Evolutionary conservation across 2,329 filamentous ascomycete genomes (phyloP), one percentile per base, ranked within the genome.

Genomic region (Pseudogymnoascus verrucosus): DNA sequence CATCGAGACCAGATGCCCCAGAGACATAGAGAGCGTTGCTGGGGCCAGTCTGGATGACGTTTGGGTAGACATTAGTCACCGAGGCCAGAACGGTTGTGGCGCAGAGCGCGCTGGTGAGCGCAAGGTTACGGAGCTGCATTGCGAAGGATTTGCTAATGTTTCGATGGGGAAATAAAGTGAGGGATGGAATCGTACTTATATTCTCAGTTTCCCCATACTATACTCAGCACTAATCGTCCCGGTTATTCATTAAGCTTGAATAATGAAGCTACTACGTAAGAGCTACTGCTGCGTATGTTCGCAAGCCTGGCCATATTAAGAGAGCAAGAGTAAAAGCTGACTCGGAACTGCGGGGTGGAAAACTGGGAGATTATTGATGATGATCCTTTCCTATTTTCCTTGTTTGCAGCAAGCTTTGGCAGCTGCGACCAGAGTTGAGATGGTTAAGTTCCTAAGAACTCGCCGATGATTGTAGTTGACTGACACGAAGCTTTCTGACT

Each of bases 1-100:
- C 64, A 34, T 70, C 69, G 6, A 69, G 37, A n/a, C 37, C 40
- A 21, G 28, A 23, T 2, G 10, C 23, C 4, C 28, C 47, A 36
- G 61, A 62, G 10, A 62, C 7, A 14, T 28, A 51, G n/a, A 23
- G 42, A 19, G 61, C 61, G 1, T 8, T 21, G 40, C 61, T 62
- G 7, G 39, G 37, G n/a, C 61, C 61, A 6, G 47, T 54, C 4
- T 54, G 16, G 14, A 54, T 31, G 26, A 10, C 11, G 26, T 54
- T 54, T 8, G 47, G 8, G 47, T 31, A 31, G 47, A 31, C 26
- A 6, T 11, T 54, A 1, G 47, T 54, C 47, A 11, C 26, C 47
- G 47, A 26, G 14, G 47, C 47, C 23, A 54, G 26, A 12, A 54
- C 26, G 26, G 47, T 31, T 2, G 47, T 54, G n/a, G 47, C 47